These are phyloP conservation scores for Tolypocladium capitatum DNA, from an alignment of 2,329 filamentous ascomycete species.

Conservation along the genomic window DNA sequence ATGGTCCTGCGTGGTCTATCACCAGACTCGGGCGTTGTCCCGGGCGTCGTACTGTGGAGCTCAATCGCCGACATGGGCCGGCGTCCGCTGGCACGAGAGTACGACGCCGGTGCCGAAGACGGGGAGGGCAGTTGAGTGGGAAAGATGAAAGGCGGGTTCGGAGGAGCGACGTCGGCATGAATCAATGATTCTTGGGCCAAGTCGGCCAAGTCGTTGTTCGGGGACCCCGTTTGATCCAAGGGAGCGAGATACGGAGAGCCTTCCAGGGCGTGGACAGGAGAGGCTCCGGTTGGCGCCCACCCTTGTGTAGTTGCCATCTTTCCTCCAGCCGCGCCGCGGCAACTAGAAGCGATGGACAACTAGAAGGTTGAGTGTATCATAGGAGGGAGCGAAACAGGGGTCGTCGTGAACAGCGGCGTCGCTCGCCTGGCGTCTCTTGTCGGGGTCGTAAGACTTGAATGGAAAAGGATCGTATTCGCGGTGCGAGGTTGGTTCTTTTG, in stretches of 20 bases:
- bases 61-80: slow-evolving; percentile 42
- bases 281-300: slow-evolving; percentile 18
- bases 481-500: neutral
- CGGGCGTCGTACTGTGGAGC: slow-evolving; percentile 20
- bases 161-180: slow-evolving; percentile 25
- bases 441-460: neutral
- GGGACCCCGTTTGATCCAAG: slow-evolving; percentile 5
- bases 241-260: slow-evolving; percentile 10
- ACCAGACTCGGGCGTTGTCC: slow-evolving; percentile 15
- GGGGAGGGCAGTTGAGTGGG: slow-evolving; percentile 34
- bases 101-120: slow-evolving; percentile 32
- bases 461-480: neutral
- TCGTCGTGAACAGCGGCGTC: neutral
- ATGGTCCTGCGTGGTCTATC: slow-evolving; percentile 18
- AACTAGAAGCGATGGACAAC: slow-evolving; percentile 28
- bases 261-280: slow-evolving; percentile 12
- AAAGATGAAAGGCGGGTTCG: slow-evolving; percentile 54
- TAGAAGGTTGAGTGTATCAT: slow-evolving; percentile 26
- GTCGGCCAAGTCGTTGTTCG: neutral
- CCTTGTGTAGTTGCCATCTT: slow-evolving; percentile 29
- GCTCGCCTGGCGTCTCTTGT: neutral
- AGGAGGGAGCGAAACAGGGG: slow-evolving; percentile 8
- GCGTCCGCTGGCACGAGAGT: slow-evolving; percentile 33
- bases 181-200: slow-evolving; percentile 2
- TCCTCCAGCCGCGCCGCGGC: slow-evolving; percentile 35